These are phyloP conservation scores for Backusella tuberculispora DNA, from an alignment of 192 early-diverging fungal species.

Conservation along the genomic window DNA sequence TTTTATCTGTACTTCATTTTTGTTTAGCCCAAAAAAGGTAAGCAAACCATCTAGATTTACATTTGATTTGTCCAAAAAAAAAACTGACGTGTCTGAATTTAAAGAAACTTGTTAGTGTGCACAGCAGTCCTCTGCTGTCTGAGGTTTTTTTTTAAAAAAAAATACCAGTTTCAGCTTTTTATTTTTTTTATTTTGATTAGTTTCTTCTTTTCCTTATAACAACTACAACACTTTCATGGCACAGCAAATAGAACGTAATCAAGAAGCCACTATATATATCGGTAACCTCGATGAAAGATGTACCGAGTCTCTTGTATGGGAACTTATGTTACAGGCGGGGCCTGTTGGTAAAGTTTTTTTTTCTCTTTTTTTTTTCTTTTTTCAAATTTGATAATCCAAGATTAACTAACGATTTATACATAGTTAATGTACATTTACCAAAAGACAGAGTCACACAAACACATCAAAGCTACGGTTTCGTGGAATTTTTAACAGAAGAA, in stretches of 20 bases:
- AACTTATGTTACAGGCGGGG: constrained; percentile 98
- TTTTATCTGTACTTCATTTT: no score
- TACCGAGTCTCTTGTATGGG: constrained; percentile 94
- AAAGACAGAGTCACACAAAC: constrained; percentile 96
- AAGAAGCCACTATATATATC: constrained; percentile 97
- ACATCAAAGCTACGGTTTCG: constrained; percentile 96
- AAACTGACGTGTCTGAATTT: no score
- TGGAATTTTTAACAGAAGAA: constrained; percentile 90
- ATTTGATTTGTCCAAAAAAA: no score
- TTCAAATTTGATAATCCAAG: background rate
- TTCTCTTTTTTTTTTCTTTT: background rate
- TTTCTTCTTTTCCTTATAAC: background rate
- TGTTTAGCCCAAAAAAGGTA: no score
- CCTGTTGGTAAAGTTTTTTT: constrained; percentile 69
- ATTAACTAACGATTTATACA: background rate
- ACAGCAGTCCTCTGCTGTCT: no score
- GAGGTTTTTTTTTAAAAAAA: background rate
- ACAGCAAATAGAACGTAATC: constrained; percentile 84
- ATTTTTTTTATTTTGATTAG: background rate
- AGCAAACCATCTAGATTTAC: no score
- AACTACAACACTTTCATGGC: constrained; percentile 43
- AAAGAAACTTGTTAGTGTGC: no score
- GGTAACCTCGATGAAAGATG: constrained; percentile 96
- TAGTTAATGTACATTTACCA: constrained; percentile 93
- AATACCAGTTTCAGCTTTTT: background rate